These are phyloP conservation scores for Triticum timopheevii DNA, from an alignment of 176 grass and related monocot genomes.

Conservation along the genomic window DNA sequence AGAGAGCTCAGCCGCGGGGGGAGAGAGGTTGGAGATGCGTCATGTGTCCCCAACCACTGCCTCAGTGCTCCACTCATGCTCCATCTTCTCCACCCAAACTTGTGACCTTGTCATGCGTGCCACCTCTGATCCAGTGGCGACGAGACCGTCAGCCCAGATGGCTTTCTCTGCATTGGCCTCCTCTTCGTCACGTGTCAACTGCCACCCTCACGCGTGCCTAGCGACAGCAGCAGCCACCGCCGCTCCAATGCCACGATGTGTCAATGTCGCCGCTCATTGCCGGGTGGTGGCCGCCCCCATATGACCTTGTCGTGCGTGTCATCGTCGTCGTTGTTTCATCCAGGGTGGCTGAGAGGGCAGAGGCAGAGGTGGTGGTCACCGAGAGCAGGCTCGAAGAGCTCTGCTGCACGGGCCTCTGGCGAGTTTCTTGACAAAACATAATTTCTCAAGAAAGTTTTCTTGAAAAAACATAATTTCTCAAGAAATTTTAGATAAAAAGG, in stretches of 20 bases:
- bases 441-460: too few relatives aligned
- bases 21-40: conserved; percentile 27
- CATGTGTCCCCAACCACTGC: conserved; percentile 28
- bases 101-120: background rate
- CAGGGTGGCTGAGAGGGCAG: conserved; percentile 50
- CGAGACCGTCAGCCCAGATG: background rate
- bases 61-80: background rate
- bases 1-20: too few relatives aligned
- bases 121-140: background rate
- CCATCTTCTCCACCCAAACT: background rate
- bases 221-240: conserved; percentile 4
- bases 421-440: background rate
- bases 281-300: conserved; percentile 7
- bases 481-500: too few relatives aligned
- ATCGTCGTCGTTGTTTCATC: background rate
- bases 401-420: conserved; percentile 74
- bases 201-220: background rate
- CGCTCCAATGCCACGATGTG: background rate
- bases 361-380: conserved; percentile 80
- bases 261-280: background rate
- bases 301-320: too few relatives aligned
- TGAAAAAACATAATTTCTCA: too few relatives aligned
- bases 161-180: conserved; percentile 26
- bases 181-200: background rate
- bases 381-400: conserved; percentile 75